Base-by-base conservation (phyloP, 2,329 filamentous ascomycete genomes). In the Ilyonectria destructans region DNA sequence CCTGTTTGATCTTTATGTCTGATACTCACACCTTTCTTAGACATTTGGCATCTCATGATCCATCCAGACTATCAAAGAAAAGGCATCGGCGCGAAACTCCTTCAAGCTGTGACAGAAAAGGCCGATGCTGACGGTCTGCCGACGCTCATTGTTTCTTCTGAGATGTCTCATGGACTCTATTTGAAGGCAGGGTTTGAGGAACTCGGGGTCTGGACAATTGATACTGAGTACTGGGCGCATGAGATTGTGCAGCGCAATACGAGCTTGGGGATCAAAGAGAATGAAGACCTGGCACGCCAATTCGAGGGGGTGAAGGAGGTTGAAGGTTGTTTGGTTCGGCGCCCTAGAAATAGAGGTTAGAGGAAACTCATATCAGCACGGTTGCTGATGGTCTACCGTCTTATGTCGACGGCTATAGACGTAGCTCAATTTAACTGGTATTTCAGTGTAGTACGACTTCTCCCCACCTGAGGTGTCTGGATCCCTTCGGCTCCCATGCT, bases 31-130 rank as follows among this genome's bases (percentile, higher is more conserved):
- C 61, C 35, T 48, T 31, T 33, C 26, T 12, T 5, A 75, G 74
- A 68, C n/a, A 58, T 75, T 40, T 64, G 65, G 40, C 74, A 76
- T 58, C 61, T 75, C 33, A 75, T 75, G 74, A 67, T 76, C n/a
- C 62, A 71, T 48, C 74, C 74, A 4, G 26, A 43, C 26, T 65
- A 75, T 48, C 74, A 75, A 26, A 67, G 72, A 43, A 71, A 68
- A 55, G 74, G 74, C 17, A 68, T 76, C 43, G 74, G 74, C 6
- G 52, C 58, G 9, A 58, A 10, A 21, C 56, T 75, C 13, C 67
- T 75, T 8, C 45, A 48, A 2, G 49, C 54, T 12, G 67, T 74
- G 1, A 61, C 67, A 19, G 64, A 70, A 21, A 65, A 69, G 35
- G 72, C 74, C 29, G 74, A 75, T 29, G 55, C 64, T n/a, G 52